phyloP scores from a whole-genome alignment of 768 basidiomycete genomes.

The Punctularia strigosozonata region DNA sequence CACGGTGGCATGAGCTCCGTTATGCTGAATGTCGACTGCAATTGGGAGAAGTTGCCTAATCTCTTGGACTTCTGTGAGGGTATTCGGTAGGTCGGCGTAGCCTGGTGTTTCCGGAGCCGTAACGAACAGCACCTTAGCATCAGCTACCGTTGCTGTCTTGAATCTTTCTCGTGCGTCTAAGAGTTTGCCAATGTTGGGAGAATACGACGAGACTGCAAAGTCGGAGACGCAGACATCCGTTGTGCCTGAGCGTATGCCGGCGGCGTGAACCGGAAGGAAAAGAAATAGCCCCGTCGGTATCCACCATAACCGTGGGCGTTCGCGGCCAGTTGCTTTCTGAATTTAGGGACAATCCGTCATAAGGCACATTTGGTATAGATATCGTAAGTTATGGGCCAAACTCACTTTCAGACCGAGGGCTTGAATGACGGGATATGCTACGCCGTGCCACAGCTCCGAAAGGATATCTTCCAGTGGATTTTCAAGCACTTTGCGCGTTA shows the following conservation, averaged over 20 bases:
- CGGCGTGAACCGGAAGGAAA: background rate
- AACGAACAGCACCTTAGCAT: background rate
- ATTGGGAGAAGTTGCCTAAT: background rate
- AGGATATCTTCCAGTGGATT: too few species aligned
- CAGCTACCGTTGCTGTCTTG: background rate
- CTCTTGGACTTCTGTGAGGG: background rate
- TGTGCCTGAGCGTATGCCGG: background rate
- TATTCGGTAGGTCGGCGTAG: background rate
- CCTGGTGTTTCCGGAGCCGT: background rate
- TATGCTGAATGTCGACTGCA: too few species aligned
- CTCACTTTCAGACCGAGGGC: background rate
- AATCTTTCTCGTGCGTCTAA: background rate
- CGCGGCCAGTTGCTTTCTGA: too few species aligned
- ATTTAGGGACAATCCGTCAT: too few species aligned
- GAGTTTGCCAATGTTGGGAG: conserved; percentile 1
- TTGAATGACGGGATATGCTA: background rate
- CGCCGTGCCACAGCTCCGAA: background rate
- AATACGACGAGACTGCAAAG: conserved; percentile 1
- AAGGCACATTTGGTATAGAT: background rate
- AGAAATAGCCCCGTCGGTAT: background rate
- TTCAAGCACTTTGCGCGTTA: too few species aligned
- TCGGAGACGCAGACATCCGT: background rate
- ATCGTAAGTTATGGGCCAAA: too few species aligned
- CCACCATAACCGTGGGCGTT: background rate
- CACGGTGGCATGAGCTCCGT: too few species aligned